Evolutionary conservation across 805 yeast genomes (phyloP), one percentile per base, ranked within the genome.

Genomic region (Limtongia smithiae): DNA sequence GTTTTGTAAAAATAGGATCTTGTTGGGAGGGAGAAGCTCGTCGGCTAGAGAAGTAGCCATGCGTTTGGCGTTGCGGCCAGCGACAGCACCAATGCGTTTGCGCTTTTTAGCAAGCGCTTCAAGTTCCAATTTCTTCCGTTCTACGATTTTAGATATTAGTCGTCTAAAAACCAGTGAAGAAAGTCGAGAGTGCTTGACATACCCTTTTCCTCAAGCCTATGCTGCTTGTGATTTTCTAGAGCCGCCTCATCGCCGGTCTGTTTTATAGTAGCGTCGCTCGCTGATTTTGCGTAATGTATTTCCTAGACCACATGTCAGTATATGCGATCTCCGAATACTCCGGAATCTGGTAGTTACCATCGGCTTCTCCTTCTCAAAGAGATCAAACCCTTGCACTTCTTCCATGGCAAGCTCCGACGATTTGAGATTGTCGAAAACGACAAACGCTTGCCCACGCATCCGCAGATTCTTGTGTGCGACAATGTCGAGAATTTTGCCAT

Each of bases 371-470:
- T 75, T 75, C 18, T 72, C 78, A 55, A 73, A 73, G 11, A 83
- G 46, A 35, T 49, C 51, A 33, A 58, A 56, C 14, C 62, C 63
- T 24, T 60, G 54, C n/a, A 52, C 50, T 15, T 61, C 65, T n/a
- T 69, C 67, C 2, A 75, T 61, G 0, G 83, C 84, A 35, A 61
- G 59, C 3, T 62, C 48, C 1, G 89, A 81, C 4, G 68, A 65
- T 2, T 69, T 69, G 1, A 60, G 59, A 17, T 64, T 61, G 3
- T 68, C 71, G 44, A 81, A 78, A 0, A 85, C 78, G 4, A 87
- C 73, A 64, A 85, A 87, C 1, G 95, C 95, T 65, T 87, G 95
- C 2, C 96, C 96, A 48, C 82, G 75, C 76, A 83, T 73, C 54
- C 72, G 75, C n/a, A 85, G 60, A 57, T 79, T 82, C 51, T 75